Evolutionary conservation across 495 filamentous ascomycete species (phyloP).

Genomic region (Pseudoneurospora amorphoporcata): DNA sequence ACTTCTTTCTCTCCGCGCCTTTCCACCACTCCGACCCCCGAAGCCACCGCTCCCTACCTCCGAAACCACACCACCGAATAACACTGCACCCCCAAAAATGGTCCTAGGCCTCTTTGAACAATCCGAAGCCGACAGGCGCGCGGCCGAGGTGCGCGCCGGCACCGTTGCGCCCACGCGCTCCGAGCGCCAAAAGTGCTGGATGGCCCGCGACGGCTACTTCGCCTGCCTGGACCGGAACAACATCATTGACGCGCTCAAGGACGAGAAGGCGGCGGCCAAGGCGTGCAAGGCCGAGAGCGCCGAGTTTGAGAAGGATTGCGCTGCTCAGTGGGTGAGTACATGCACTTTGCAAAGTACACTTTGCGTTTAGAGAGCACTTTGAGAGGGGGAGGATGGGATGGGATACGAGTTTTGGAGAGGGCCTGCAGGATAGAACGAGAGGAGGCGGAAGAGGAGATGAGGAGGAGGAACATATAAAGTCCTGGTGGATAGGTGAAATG

Average conservation of each 20-base stretch:
- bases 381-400: neutral
- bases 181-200: conserved; percentile 75
- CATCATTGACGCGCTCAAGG: conserved; percentile 77
- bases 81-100: conserved; percentile 18
- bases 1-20: neutral
- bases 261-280: conserved; percentile 49
- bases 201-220: conserved; percentile 77
- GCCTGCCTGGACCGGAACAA: conserved; percentile 67
- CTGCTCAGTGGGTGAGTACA: conserved; percentile 26
- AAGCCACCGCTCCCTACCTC: neutral
- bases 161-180: conserved; percentile 66
- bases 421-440: neutral
- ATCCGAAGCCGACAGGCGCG: conserved; percentile 36
- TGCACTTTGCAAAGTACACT: neutral
- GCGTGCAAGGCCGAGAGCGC: conserved; percentile 56
- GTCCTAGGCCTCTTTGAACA: conserved; percentile 31
- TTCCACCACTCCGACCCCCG: neutral
- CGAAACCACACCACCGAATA: neutral
- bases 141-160: conserved; percentile 45
- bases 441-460: neutral
- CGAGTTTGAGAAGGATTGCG: conserved; percentile 67
- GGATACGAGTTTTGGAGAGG: neutral
- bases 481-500: neutral
- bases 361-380: neutral
- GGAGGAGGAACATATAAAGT: neutral